phyloP scores from a whole-genome alignment of 441 rosid species.

The Sinapis alba region DNA sequence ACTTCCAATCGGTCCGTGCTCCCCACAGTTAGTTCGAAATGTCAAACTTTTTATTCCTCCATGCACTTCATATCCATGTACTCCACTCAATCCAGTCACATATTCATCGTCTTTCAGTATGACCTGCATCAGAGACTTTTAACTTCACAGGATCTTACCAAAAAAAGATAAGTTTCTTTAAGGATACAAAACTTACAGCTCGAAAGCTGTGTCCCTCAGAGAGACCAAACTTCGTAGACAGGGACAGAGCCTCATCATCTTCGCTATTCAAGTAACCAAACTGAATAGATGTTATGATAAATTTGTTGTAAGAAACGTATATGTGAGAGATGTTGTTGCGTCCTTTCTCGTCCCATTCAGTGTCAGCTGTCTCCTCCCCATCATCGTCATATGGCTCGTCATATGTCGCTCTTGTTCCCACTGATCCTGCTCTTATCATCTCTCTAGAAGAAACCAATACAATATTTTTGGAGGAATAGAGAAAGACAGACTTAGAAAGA shows the following conservation, averaged over 20 bases:
- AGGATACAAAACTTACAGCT: not conserved
- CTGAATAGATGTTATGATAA: not conserved
- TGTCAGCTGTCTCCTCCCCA: conserved; percentile 19
- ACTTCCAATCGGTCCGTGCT: not conserved
- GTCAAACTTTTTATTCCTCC: not conserved
- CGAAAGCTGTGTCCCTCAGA: not conserved
- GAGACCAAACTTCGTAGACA: not conserved
- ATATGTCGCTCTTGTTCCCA: not conserved
- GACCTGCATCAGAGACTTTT: not conserved
- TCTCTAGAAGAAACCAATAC: not conserved
- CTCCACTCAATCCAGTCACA: not conserved
- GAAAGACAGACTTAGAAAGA: not conserved
- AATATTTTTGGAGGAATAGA: not conserved
- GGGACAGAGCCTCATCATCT: not conserved
- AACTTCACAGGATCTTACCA: not conserved
- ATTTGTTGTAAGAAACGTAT: not conserved
- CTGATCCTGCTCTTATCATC: not conserved
- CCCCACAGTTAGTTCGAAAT: not conserved
- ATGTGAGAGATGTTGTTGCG: not conserved
- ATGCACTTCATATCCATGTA: not conserved
- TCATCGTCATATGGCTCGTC: not conserved
- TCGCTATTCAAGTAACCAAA: not conserved
- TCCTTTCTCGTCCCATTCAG: not conserved
- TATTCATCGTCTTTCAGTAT: not conserved
- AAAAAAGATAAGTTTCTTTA: too few relatives aligned